phyloP scores from a whole-genome alignment of 1,284 basidiomycete species.

The Rhodofomes roseus region DNA sequence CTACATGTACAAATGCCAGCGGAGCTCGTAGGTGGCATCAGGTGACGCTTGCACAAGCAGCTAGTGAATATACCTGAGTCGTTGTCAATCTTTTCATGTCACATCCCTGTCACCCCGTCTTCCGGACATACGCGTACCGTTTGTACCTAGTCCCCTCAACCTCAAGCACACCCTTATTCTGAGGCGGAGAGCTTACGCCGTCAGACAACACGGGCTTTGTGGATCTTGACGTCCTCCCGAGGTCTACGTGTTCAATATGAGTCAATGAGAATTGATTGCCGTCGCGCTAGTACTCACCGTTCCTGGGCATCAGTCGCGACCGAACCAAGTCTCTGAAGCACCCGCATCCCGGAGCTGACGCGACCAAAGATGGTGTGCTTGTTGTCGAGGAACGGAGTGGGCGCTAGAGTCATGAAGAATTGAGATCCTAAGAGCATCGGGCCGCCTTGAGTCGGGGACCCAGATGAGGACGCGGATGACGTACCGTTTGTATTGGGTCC shows the following conservation, averaged over 20 bases:
- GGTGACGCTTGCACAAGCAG: too few relatives aligned
- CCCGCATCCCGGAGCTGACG: constrained; percentile 82
- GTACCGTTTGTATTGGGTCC: constrained; percentile 91
- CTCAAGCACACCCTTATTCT: too few relatives aligned
- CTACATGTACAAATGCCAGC: too few relatives aligned
- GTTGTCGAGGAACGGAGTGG: constrained; percentile 88
- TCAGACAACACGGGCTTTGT: constrained; percentile 59
- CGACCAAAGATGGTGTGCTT: constrained; percentile 96
- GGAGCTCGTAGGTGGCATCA: too few relatives aligned
- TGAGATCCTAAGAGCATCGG: constrained; percentile 69
- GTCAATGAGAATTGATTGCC: constrained; percentile 6
- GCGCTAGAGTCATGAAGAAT: constrained; percentile 88
- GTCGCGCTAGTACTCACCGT: constrained; percentile 42
- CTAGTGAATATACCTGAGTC: too few relatives aligned
- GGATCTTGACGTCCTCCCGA: constrained; percentile 75
- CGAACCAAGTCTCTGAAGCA: constrained; percentile 77
- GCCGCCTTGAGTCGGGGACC: not conserved
- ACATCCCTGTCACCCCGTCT: too few relatives aligned
- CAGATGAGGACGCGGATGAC: constrained; percentile 16
- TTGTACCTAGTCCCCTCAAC: too few relatives aligned
- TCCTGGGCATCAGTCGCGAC: constrained; percentile 80
- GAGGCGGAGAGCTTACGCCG: not conserved
- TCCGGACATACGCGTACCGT: too few relatives aligned
- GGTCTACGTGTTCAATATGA: constrained; percentile 46
- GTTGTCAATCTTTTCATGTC: too few relatives aligned